Conservation (phyloP, 1,284 basidiomycete genomes). For the Microbotryomycetes sp. region DNA sequence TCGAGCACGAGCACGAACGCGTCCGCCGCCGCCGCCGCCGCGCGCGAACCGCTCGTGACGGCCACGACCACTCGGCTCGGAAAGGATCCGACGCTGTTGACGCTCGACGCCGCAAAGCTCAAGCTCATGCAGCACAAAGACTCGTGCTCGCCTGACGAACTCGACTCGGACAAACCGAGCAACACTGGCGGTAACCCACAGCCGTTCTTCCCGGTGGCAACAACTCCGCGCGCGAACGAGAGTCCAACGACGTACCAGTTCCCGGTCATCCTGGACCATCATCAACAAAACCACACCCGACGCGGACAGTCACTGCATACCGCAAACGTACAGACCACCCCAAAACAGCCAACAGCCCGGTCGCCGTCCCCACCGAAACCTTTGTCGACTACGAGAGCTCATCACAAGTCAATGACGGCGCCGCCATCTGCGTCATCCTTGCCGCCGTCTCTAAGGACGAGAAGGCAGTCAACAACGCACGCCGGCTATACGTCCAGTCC, state of each 20-base stretch:
- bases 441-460: not conserved
- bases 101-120: not conserved
- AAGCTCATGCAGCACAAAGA: not conserved
- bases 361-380: not conserved
- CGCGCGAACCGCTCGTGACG: not conserved
- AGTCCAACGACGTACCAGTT: not conserved
- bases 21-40: not conserved
- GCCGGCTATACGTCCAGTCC: not conserved
- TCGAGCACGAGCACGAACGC: not conserved
- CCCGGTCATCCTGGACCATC: not conserved
- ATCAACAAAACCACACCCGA: not conserved
- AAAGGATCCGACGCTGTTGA: not conserved
- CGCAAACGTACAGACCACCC: not conserved
- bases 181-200: not conserved
- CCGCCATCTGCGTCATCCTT: not conserved
- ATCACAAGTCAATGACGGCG: not conserved
- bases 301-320: not conserved
- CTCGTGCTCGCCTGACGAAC: too few species aligned
- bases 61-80: not conserved
- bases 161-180: not conserved
- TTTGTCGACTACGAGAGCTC: not conserved
- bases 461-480: not conserved
- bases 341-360: not conserved
- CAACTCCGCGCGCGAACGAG: not conserved
- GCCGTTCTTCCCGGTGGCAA: not conserved